Base-by-base conservation (phyloP, 2,329 filamentous ascomycete species). In the Fusarium denticulatum region DNA sequence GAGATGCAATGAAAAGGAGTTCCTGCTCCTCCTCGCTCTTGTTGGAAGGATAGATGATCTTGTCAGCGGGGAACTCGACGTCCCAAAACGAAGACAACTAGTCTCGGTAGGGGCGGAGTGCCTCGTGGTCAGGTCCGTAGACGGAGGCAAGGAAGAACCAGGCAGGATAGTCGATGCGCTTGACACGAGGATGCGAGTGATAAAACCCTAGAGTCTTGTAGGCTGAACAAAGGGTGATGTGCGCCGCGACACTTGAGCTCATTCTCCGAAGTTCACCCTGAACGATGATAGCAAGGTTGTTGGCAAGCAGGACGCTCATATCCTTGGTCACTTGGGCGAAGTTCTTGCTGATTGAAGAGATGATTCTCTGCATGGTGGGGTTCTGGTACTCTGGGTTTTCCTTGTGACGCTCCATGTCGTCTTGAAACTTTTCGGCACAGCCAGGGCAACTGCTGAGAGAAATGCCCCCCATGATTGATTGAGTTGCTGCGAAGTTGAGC, bases 351-450 rank as follows among this genome's bases (percentile, higher is more conserved):
- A 36, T 3, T 3, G 9, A 15, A 3, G n/a, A 26, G 32, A 52
- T 36, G 8, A 12, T 13, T 24, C 10, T 8, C 9, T 52, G n/a
- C n/a, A 52, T 36, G 1, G 1, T 4, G 1, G 47, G 47, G 16
- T 2, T 20, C n/a, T 52, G n/a, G 16, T 15, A 20, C 7, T 36
- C 47, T 1, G 16, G 1, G 6, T 9, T 34, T 8, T 7, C 1
- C 30, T 14, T 7, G 12, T 4, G 3, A 8, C 16, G 32, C 0
- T 15, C 12, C n/a, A 52, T 36, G 0, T 15, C 34, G 34, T 36
- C 34, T 36, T 36, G 34, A 16, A 36, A 36, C 34, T 4, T 36
- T 16, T 36, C 15, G 34, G 34, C 15, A 16, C 2, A 16, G 34
- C 34, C 34, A 16, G 34, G 34, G 34, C 1, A 36, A 16, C 34